Evolutionary conservation across 2,329 filamentous ascomycete species (phyloP), one percentile per base, ranked within the genome.

Genomic region (Aspergillus pseudotamarii): DNA sequence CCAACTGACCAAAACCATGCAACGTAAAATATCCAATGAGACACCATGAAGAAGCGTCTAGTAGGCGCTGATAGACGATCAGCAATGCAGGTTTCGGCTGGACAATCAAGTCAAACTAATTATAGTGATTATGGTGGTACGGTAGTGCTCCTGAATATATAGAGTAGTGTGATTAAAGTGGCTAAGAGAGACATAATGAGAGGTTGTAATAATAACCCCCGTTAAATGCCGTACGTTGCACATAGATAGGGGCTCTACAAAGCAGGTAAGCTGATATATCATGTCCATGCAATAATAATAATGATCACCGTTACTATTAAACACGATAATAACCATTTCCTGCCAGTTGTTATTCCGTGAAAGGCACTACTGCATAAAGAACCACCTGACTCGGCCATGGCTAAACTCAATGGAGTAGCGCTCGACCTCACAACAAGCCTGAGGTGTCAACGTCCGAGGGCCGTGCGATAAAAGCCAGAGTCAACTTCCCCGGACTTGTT

Each of bases 371-470:
- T 56, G 51, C 59, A 45, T 38, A 30, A 38, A 41, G 38, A 45
- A 28, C 60, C 61, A 59, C 61, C 23, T 63, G 61, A 63, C 60
- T 59, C 60, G 50, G 48, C 60, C 56, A 38, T 46, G 28, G 30
- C 19, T 60, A 55, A 55, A 59, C 51, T 54, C 51, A 54, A 54
- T 54, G 51, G 51, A 54, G 51, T 54, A 45, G 51, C 50, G 51
- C 60, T 59, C 41, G 45, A 21, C 30, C 57, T 59, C 30, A 16
- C 12, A 12, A 30, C 36, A 54, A 51, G 61, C 64, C 64, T 66
- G 56, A 66, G 64, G 64, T 59, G 61, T 66, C 64, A 46, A 66
- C 48, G 30, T 43, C 14, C 38, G 60, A 51, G 64, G 64, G 23
- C 64, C 64, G 64, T 66, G 64, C 64, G 58, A 30, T 50, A 26